These are phyloP conservation scores for Penicillium crustosum DNA, from an alignment of 2,329 filamentous ascomycete species.

Conservation along the genomic window DNA sequence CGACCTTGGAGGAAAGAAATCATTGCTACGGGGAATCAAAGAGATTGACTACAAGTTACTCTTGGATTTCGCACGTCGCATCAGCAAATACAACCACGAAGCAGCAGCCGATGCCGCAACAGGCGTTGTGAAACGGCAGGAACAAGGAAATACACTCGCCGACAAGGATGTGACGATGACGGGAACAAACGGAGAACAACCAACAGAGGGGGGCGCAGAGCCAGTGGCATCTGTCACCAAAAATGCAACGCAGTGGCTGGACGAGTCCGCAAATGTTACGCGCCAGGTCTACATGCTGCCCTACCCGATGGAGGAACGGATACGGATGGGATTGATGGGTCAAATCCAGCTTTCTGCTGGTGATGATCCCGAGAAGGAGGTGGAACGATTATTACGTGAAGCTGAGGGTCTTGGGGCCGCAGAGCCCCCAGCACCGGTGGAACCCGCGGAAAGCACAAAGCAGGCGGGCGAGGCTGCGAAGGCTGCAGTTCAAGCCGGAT, in stretches of 20 bases:
- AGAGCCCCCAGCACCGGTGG: conserved; percentile 40
- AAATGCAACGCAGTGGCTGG: conserved; percentile 43
- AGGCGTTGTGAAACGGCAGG: conserved; percentile 24
- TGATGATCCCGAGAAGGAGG: conserved; percentile 55
- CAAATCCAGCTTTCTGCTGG: conserved; percentile 45
- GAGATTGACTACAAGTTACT: conserved; percentile 47
- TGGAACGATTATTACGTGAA: conserved; percentile 51
- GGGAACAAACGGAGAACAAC: conserved; percentile 30
- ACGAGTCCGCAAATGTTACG: conserved; percentile 42
- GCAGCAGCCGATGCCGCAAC: conserved; percentile 45
- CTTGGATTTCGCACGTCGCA: conserved; percentile 47
- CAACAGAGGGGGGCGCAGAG: conserved; percentile 23
- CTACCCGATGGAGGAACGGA: conserved; percentile 47
- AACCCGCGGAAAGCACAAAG: conserved; percentile 37
- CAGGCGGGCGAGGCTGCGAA: conserved; percentile 34
- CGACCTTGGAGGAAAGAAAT: conserved; percentile 8
- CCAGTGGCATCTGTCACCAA: conserved; percentile 42
- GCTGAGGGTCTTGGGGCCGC: conserved; percentile 55
- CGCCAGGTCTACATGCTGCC: conserved; percentile 44
- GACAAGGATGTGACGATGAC: conserved; percentile 38
- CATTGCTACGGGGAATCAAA: conserved; percentile 23
- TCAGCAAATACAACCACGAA: conserved; percentile 49
- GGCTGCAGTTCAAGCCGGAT: conserved; percentile 34
- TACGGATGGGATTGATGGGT: conserved; percentile 48
- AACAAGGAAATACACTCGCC: conserved; percentile 12